These are phyloP conservation scores for Dactylella cylindrospora DNA, from an alignment of 2,329 filamentous ascomycete genomes.

Conservation along the genomic window DNA sequence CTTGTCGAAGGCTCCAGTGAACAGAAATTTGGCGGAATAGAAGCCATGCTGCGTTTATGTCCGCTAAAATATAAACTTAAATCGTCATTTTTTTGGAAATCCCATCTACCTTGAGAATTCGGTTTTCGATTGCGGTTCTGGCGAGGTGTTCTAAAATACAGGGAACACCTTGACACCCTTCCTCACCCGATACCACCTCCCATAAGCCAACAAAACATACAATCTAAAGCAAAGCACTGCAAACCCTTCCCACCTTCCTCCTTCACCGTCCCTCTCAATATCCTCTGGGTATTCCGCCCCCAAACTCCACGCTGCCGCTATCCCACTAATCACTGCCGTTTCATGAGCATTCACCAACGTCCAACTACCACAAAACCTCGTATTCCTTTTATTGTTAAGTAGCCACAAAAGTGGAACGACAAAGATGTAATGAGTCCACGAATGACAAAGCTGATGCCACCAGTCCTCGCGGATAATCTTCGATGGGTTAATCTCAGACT, in stretches of 20 bases:
- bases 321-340: conserved; percentile 69
- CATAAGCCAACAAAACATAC: conserved; percentile 64
- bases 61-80: too few relatives aligned
- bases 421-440: conserved; percentile 64
- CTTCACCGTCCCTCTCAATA: conserved; percentile 54
- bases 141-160: conserved; percentile 14
- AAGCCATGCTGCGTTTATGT: too few relatives aligned
- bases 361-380: conserved; percentile 67
- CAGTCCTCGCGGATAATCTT: conserved; percentile 66
- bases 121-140: too few relatives aligned
- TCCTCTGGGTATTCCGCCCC: conserved; percentile 67
- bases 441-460: conserved; percentile 69
- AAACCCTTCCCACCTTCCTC: conserved; percentile 56
- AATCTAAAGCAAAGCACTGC: conserved; percentile 63
- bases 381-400: conserved; percentile 62
- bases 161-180: conserved; percentile 19
- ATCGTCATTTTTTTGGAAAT: too few relatives aligned
- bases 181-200: conserved; percentile 61
- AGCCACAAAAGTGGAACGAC: conserved; percentile 73
- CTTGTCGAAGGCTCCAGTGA: too few relatives aligned
- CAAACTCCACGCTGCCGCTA: conserved; percentile 68
- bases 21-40: too few relatives aligned
- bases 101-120: too few relatives aligned
- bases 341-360: conserved; percentile 71
- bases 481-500: conserved; percentile 60